Base-by-base conservation (phyloP, 1,139 yeast species). In the Scheffersomyces stambukii region DNA sequence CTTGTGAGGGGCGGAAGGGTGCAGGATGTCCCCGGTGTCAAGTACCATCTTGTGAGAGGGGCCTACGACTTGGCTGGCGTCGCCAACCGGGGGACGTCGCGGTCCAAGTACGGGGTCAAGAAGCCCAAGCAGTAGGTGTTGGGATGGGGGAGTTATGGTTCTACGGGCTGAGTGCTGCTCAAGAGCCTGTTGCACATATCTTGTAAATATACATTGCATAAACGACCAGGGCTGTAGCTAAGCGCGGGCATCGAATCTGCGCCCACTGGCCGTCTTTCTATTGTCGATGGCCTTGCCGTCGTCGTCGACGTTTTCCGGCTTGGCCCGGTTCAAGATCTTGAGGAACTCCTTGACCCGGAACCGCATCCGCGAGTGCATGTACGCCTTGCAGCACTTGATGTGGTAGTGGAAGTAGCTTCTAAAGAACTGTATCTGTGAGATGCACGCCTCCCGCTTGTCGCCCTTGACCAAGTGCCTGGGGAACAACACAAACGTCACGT, bases 341-440 rank as follows among this genome's bases (percentile, higher is more conserved):
- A 89, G 75, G 65, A 89, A 91, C 50, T 93, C 94, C 45, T 82
- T 79, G 23, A 91, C 97, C 48, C 98, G 76, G 60, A 70, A 85
- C 61, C 99, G 78, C 98, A 91, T 91, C 70, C 99, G 79, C 34
- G 96, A 86, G 61, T 91, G 99, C 83, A 91, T 81, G 64, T 85
- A 93, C 22, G 98, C 97, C 70, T 91, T 91, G 38, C 96, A 88
- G 57, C 96, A 89, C 63, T 91, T 91, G 65, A 91, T 91, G 56
- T 91, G 99, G 62, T 89, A 91, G 58, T 91, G 98, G 81, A 91
- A 89, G 61, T 89, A 91, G 54, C 88, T 93, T 60, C 99, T 75
- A 64, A 91, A 93, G 40, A 85, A 70, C 54, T 88, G 89, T 48
- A 91, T 83, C 57, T 85, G 95, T 22, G 93, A 78, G 44, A 86